These are phyloP conservation scores for Pholiota conissans DNA, from an alignment of 768 basidiomycete genomes.

Conservation along the genomic window DNA sequence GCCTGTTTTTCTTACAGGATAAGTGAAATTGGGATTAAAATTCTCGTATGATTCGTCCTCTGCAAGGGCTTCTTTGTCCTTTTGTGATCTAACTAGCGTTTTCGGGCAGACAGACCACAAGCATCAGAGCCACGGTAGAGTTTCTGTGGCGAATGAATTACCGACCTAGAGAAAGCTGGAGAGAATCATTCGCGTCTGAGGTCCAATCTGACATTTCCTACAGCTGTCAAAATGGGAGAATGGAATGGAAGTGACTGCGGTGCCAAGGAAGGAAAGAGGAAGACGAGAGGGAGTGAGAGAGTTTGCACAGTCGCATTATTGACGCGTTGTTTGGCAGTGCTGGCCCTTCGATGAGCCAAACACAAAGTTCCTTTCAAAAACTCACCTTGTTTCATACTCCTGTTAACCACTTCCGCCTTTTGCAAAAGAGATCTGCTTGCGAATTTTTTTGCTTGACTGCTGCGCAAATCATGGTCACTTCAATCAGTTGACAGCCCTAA, in stretches of 20 bases:
- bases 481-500: no score
- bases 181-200: constrained; percentile 72
- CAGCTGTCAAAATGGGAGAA: not conserved
- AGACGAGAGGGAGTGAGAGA: constrained; percentile 3
- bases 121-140: not conserved
- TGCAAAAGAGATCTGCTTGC: no score
- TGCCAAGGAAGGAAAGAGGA: not conserved
- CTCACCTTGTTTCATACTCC: not conserved
- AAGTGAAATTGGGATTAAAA: constrained; percentile 91
- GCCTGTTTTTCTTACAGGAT: constrained; percentile 61
- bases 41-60: constrained; percentile 59
- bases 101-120: not conserved
- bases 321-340: constrained; percentile 34
- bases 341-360: not conserved
- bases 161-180: constrained; percentile 75
- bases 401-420: no score
- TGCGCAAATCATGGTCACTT: no score
- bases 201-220: constrained; percentile 68
- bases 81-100: constrained; percentile 62
- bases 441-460: no score
- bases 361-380: not conserved
- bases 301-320: constrained; percentile 17
- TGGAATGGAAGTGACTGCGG: not conserved
- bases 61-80: constrained; percentile 58
- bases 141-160: not conserved